Evolutionary conservation across 2,329 filamentous ascomycete species (phyloP), one percentile per base, ranked within the genome.

Genomic region (Zalaria sp.): DNA sequence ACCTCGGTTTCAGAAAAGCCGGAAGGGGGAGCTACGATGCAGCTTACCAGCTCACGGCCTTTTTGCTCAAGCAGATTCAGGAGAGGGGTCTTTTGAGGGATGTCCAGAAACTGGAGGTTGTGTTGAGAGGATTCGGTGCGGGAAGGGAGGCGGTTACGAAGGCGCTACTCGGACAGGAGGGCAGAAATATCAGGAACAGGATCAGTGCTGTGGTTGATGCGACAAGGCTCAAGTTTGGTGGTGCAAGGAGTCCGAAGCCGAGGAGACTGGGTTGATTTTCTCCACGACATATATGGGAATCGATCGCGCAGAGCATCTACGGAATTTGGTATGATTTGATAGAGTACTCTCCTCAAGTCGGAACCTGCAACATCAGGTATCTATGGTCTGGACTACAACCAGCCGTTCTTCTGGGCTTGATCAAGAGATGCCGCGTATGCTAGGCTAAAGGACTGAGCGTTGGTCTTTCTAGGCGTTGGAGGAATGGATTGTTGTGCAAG

Each of bases 141-240:
- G 91, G 91, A 1, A 73, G 93, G 52, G 88, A 96, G 54, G 91
- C 91, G 1, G 82, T 87, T 41, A 79, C 79, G 42, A 98, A 96
- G 72, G 83, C 88, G 4, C 65, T 98, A 44, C 66, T 98, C 62
- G 88, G 89, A 31, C 79, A 72, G 25, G 89, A 98, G 61, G 91
- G 91, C 43, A 79, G 76, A 57, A 61, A 77, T 53, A 64, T 96
- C 50, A 75, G 86, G 51, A 68, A 73, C 28, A 78, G 83, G 66
- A 83, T 98, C 50, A 69, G 77, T 35, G 79, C 79, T 52, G 82
- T 98, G 46, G 79, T 83, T 28, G 91, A 98, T 65, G 72, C 77
- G 34, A 96, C 89, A 42, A 82, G 82, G 55, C 64, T 96, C 62
- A 98, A 98, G 71, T 94, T 96, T 70, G 91, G 88, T 65, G 93